Conservation (phyloP, 164 flowering plant genomes). For the Magnolia kwangsiensis region DNA sequence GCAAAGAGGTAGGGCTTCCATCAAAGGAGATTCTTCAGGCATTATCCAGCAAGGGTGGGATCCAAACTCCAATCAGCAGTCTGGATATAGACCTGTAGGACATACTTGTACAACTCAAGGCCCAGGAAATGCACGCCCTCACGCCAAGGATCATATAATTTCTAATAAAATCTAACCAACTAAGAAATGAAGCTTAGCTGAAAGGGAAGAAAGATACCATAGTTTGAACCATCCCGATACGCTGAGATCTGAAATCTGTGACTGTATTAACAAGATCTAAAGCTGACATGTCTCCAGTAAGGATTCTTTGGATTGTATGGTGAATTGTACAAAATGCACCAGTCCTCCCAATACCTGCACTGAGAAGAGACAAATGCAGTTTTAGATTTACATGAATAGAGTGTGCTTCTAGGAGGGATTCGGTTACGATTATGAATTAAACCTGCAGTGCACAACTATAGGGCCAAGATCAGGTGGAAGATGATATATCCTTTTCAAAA, state of each 20-base stretch:
- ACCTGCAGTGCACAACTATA: slow-evolving; percentile 99
- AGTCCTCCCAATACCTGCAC: slow-evolving; percentile 99
- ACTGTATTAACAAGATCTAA: slow-evolving; percentile 67
- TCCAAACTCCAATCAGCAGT: too few species aligned
- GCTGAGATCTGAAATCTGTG: slow-evolving; percentile 71
- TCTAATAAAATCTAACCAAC: background rate
- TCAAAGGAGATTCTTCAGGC: background rate
- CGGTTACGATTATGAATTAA: slow-evolving; percentile 10
- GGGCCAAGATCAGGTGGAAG: slow-evolving; percentile 76
- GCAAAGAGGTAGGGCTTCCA: background rate
- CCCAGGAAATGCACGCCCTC: background rate
- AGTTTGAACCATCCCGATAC: slow-evolving; percentile 97
- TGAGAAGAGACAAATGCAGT: slow-evolving; percentile 29
- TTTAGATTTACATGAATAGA: slow-evolving; percentile 3
- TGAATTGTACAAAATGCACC: slow-evolving; percentile 88
- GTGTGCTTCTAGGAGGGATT: background rate
- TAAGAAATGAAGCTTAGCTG: too few species aligned
- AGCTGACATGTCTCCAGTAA: slow-evolving; percentile 87
- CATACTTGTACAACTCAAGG: background rate
- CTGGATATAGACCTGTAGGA: too few species aligned
- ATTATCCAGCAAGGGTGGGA: too few species aligned
- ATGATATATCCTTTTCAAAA: slow-evolving; percentile 51
- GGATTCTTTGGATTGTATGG: slow-evolving; percentile 85
- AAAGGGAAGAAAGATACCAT: slow-evolving; percentile 38
- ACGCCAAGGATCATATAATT: too few species aligned